These are phyloP conservation scores for Chalciporus piperatus DNA, from an alignment of 768 basidiomycete species.

Conservation along the genomic window DNA sequence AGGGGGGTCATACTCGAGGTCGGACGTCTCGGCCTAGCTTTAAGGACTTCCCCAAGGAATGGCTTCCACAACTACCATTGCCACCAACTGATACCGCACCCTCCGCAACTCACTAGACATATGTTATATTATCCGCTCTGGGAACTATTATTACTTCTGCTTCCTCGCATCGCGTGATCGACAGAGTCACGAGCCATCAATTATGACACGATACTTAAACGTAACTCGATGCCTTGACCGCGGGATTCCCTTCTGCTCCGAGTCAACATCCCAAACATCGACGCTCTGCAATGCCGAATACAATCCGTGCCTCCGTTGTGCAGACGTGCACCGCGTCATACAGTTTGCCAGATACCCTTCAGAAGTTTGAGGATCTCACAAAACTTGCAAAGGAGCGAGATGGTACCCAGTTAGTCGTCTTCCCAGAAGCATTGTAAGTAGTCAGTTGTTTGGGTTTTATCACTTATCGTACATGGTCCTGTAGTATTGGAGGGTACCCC, in stretches of 20 bases:
- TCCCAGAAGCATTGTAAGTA: constrained; percentile 58
- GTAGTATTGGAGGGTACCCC: constrained; percentile 58
- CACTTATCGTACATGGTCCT: not conserved
- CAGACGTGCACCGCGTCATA: constrained; percentile 50
- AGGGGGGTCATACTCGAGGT: constrained; percentile 63
- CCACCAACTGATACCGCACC: constrained; percentile 1
- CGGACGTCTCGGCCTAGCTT: constrained; percentile 61
- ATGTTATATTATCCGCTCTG: not conserved
- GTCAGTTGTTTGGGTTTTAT: not conserved
- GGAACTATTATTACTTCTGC: constrained; percentile 2
- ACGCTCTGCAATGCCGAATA: constrained; percentile 24
- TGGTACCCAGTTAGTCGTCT: constrained; percentile 47
- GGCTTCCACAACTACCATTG: constrained; percentile 52
- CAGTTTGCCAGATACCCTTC: constrained; percentile 43
- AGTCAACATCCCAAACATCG: not conserved
- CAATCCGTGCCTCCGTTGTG: constrained; percentile 49
- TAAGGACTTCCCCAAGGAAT: constrained; percentile 80
- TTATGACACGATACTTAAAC: not conserved
- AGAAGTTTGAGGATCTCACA: constrained; percentile 47
- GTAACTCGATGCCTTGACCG: constrained; percentile 4
- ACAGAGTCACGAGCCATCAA: not conserved
- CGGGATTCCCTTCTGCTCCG: not conserved
- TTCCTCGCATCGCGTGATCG: not conserved
- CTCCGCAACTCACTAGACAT: constrained; percentile 11
- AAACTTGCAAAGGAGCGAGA: constrained; percentile 46